A percentile compares a stretch with the other conserved stretches of the same genome.
Evolutionary conservation across 129 eudicot genomes (phyloP).

Genomic region (Helianthus annuus): HanXRQr2.0-SUNRISE NC_035440.2:38323387-38323886

Average conservation of each 20-base stretch:
- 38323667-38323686: neutral
- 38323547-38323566: neutral
- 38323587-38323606: neutral
- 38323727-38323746: neutral
- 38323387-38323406: constrained; percentile 55
- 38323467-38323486: neutral
- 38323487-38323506: neutral
- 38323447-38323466: constrained; percentile 2
- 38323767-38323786: neutral
- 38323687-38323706: neutral
- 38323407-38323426: constrained; percentile 26
- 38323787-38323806: no score
- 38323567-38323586: no score
- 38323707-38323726: neutral
- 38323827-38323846: neutral
- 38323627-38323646: neutral
- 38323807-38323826: neutral
- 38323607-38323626: neutral
- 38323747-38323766: neutral
- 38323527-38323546: neutral
- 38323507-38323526: no score
- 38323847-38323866: neutral
- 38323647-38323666: neutral
- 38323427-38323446: constrained; percentile 1
- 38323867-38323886: neutral